A percentile compares a stretch with the other conserved stretches of the same genome.
Evolutionary conservation across 352 stramenopile species (phyloP).

Genomic region (Phytophthora chlamydospora): DNA sequence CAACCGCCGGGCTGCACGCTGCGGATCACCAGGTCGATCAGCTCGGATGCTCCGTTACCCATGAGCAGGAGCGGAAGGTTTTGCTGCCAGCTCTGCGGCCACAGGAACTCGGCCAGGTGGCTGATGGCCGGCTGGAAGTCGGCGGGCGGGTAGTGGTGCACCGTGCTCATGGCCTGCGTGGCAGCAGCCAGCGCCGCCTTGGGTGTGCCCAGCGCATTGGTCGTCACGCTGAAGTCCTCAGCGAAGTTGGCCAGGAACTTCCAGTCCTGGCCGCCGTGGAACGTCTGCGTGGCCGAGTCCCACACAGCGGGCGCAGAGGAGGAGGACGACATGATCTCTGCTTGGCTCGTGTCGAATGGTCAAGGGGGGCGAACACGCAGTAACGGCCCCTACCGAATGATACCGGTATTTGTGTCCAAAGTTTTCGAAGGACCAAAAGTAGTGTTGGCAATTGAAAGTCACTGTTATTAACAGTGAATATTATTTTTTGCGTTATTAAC

Average conservation of each 20-base stretch:
- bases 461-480: no score
- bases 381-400: no score
- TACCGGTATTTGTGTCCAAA: no score
- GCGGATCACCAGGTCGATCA: conserved; percentile 90
- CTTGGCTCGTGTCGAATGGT: no score
- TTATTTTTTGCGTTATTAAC: no score
- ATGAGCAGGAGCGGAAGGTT: conserved; percentile 78
- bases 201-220: conserved; percentile 87
- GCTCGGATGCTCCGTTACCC: conserved; percentile 84
- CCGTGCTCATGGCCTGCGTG: conserved; percentile 72
- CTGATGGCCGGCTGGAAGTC: conserved; percentile 91
- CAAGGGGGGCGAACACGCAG: no score
- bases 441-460: no score
- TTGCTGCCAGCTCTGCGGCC: conserved; percentile 58
- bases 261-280: conserved; percentile 92
- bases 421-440: no score
- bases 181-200: conserved; percentile 71
- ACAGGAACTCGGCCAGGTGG: conserved; percentile 89
- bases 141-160: conserved; percentile 90
- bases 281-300: conserved; percentile 88
- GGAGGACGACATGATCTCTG: conserved; percentile 12
- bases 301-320: conserved; percentile 50
- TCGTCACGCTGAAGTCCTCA: conserved; percentile 92
- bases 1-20: conserved; percentile 75
- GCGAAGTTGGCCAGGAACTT: conserved; percentile 90